phyloP scores from a whole-genome alignment of 1,284 basidiomycete species.

The Schizophyllum commune region DNA sequence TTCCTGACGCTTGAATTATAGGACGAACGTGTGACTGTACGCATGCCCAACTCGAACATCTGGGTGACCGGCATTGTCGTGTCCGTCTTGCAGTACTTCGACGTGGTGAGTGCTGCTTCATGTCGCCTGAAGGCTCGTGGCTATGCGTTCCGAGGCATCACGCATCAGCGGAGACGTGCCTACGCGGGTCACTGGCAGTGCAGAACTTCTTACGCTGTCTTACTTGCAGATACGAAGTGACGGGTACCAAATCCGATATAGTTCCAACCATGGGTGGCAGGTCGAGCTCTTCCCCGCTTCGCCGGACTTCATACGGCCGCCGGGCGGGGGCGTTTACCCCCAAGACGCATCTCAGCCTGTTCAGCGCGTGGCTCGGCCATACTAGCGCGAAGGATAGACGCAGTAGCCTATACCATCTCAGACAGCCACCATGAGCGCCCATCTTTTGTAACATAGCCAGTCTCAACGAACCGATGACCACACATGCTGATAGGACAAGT shows the following conservation, averaged over 20 bases:
- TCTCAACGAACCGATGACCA: too few species aligned
- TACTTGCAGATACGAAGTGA: neutral
- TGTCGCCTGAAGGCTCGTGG: too few species aligned
- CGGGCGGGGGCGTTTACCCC: neutral
- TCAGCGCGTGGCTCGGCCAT: too few species aligned
- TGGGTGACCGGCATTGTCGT: conserved; percentile 28
- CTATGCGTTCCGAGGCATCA: too few species aligned
- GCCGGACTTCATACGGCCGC: neutral
- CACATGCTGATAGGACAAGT: too few species aligned
- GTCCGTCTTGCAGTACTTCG: conserved; percentile 15
- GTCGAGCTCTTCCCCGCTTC: neutral
- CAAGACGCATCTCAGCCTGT: neutral
- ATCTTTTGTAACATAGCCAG: too few species aligned
- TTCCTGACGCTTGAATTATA: neutral
- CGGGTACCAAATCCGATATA: neutral
- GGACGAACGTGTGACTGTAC: neutral
- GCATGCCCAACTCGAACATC: conserved; percentile 16
- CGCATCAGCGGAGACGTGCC: too few species aligned
- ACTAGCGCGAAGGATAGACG: too few species aligned
- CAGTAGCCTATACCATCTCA: too few species aligned
- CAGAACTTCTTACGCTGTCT: neutral
- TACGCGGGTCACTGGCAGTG: too few species aligned
- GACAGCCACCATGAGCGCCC: too few species aligned
- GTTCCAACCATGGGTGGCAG: neutral
- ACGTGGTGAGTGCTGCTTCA: conserved; percentile 13